Conservation (phyloP, 805 yeast species). For the Saccharomyces eubayanus region DNA sequence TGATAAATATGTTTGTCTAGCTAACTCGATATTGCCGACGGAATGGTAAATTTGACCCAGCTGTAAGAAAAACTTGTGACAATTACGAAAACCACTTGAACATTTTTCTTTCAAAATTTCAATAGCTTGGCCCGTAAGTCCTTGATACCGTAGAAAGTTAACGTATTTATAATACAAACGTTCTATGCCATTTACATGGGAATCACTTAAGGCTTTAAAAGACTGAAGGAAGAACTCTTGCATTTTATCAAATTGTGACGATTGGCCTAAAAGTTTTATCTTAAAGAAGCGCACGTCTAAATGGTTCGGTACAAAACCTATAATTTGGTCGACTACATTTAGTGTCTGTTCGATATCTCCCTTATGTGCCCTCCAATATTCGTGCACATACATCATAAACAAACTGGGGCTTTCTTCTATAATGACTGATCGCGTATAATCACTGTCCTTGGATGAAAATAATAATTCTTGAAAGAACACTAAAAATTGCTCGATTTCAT, state of each 20-base stretch:
- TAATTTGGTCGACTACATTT: conserved; percentile 42
- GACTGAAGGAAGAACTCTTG: conserved; percentile 18
- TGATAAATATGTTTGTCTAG: conserved; percentile 39
- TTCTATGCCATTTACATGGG: conserved; percentile 19
- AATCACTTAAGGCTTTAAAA: conserved; percentile 33
- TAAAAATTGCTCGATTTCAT: conserved; percentile 30
- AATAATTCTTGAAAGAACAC: conserved; percentile 48
- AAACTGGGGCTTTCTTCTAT: conserved; percentile 46
- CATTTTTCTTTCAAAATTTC: conserved; percentile 37
- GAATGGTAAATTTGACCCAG: conserved; percentile 46
- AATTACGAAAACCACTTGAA: conserved; percentile 39
- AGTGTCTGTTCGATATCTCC: conserved; percentile 46
- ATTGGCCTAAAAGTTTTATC: conserved; percentile 51
- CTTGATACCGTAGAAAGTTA: conserved; percentile 39
- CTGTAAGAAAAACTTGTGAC: conserved; percentile 51
- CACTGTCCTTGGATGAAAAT: conserved; percentile 6
- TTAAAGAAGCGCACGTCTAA: conserved; percentile 65
- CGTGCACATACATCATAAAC: conserved; percentile 65
- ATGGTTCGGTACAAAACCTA: conserved; percentile 35
- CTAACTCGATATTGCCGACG: conserved; percentile 28
- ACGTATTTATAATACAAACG: conserved; percentile 58
- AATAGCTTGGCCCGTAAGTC: conserved; percentile 33
- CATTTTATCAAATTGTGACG: conserved; percentile 33
- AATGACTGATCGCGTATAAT: conserved; percentile 9
- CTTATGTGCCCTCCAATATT: conserved; percentile 42